Conservation (phyloP, 768 basidiomycete genomes). For the Leccinum fibrillosum region DNA sequence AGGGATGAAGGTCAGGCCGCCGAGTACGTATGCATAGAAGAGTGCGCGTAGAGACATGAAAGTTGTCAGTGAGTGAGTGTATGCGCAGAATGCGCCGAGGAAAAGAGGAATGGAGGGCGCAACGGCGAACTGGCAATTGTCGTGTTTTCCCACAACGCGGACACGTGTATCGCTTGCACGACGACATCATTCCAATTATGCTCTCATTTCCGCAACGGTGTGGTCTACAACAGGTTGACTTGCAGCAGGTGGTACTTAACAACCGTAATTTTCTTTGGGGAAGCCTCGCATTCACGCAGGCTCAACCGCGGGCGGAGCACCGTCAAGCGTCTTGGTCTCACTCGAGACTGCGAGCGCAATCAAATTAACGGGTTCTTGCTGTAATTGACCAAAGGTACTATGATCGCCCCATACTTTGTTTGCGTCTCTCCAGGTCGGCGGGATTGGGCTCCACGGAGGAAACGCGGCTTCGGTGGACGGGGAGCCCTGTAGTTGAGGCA, state of each 20-base stretch:
- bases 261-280: too few species aligned
- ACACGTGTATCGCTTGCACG: conserved; percentile 8
- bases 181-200: too few species aligned
- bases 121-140: neutral
- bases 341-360: too few species aligned
- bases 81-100: neutral
- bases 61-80: neutral
- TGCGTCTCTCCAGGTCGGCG: conserved; percentile 2
- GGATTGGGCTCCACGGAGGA: neutral
- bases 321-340: too few species aligned
- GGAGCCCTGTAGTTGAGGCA: neutral
- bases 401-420: conserved; percentile 14
- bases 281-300: too few species aligned
- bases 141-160: conserved; percentile 13
- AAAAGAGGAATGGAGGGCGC: neutral
- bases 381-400: neutral
- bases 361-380: too few species aligned
- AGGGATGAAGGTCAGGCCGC: conserved; percentile 88
- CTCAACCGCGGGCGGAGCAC: too few species aligned
- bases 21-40: conserved; percentile 82
- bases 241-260: neutral
- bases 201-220: conserved; percentile 12
- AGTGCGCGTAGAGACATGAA: conserved; percentile 63
- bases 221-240: conserved; percentile 5
- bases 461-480: neutral